Percentiles rank a stretch among this genome's conserved stretches.
phyloP scores from a whole-genome alignment of 2,329 filamentous ascomycete species.

The Cercospora sp. region DNA sequence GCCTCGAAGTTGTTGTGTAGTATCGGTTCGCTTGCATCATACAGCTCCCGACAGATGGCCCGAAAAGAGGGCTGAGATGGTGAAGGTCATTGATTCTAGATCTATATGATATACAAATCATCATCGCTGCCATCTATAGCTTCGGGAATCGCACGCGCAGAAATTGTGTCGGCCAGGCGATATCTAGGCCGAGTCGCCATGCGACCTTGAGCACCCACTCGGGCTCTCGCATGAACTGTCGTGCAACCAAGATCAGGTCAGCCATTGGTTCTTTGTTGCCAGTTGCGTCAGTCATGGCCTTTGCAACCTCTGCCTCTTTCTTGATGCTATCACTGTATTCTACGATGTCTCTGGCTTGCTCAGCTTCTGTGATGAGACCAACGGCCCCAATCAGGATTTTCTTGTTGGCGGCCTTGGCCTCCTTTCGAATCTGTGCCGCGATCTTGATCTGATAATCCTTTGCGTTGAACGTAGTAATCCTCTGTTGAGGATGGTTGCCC shows the following conservation, averaged over 20 bases:
- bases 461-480: conserved; percentile 43
- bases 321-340: conserved; percentile 30
- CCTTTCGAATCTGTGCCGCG: conserved; percentile 47
- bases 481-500: conserved; percentile 62
- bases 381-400: conserved; percentile 54
- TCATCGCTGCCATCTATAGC: conserved; percentile 15
- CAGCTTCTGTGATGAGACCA: conserved; percentile 54
- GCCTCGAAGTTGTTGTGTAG: background rate
- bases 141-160: conserved; percentile 35
- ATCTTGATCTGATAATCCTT: conserved; percentile 55
- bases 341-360: conserved; percentile 52
- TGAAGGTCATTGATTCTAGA: background rate
- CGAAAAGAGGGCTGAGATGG: background rate
- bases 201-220: conserved; percentile 57
- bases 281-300: conserved; percentile 40
- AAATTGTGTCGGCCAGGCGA: conserved; percentile 53
- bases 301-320: conserved; percentile 36
- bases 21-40: background rate
- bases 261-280: conserved; percentile 40
- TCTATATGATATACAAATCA: background rate
- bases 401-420: conserved; percentile 41
- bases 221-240: conserved; percentile 57
- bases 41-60: background rate
- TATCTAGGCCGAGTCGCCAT: conserved; percentile 50
- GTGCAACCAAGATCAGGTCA: conserved; percentile 54